Evolutionary conservation across 2,329 filamentous ascomycete species (phyloP).

Genomic region (Phyllosticta paracitricarpa): DNA sequence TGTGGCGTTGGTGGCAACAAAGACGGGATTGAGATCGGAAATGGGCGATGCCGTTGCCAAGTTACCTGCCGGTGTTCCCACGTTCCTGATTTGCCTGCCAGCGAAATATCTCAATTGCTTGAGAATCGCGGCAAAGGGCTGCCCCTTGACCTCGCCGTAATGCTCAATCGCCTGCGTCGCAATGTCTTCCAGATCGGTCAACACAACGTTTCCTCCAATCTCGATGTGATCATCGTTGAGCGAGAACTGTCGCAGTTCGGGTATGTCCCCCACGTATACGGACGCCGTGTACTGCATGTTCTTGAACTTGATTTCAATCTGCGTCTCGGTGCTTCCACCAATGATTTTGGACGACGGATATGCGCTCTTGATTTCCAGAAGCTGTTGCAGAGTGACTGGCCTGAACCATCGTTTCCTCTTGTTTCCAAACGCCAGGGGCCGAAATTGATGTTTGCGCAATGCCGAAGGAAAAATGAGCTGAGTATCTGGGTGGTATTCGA

Average conservation of each 20-base stretch:
- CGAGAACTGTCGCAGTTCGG: slow-evolving; percentile 72
- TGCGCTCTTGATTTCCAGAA: slow-evolving; percentile 81
- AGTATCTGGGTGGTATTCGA: slow-evolving; percentile 86
- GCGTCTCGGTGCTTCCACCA: slow-evolving; percentile 90
- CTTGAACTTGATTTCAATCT: slow-evolving; percentile 98
- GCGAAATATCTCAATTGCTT: slow-evolving; percentile 95
- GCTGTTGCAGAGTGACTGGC: slow-evolving; percentile 73
- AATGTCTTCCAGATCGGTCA: slow-evolving; percentile 84
- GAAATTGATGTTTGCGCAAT: slow-evolving; percentile 72
- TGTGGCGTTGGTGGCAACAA: slow-evolving; percentile 76
- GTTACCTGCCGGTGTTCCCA: slow-evolving; percentile 94
- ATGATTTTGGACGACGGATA: slow-evolving; percentile 88
- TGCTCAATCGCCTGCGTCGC: slow-evolving; percentile 68
- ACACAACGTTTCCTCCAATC: slow-evolving; percentile 81
- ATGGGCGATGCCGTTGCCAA: slow-evolving; percentile 91
- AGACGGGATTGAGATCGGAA: slow-evolving; percentile 88
- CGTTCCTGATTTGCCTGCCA: slow-evolving; percentile 89
- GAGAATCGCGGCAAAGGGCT: slow-evolving; percentile 81
- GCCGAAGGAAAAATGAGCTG: slow-evolving; percentile 89
- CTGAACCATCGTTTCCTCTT: slow-evolving; percentile 92
- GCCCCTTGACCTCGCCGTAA: slow-evolving; percentile 61
- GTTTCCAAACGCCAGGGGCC: slow-evolving; percentile 79
- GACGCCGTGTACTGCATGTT: slow-evolving; percentile 81
- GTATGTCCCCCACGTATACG: slow-evolving; percentile 86
- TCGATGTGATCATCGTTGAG: slow-evolving; percentile 77